phyloP scores from a whole-genome alignment of 306 rosid genomes.

The cucumber (Cucumis sativus) region DNA sequence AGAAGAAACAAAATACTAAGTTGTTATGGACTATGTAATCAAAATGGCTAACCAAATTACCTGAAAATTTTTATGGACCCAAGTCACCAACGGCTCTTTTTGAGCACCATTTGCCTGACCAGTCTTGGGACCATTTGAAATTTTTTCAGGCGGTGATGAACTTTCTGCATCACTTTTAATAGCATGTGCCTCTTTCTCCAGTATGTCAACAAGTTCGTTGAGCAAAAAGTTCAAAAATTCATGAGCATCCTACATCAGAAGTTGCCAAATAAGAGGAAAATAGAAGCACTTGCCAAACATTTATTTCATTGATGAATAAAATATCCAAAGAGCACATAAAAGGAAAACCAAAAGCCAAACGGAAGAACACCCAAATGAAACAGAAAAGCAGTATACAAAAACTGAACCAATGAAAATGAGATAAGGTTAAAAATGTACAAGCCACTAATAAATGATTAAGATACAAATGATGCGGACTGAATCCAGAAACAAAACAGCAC shows the following conservation, averaged over 20 bases:
- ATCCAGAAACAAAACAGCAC: too few species aligned
- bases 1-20: not conserved
- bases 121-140: conserved; percentile 62
- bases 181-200: conserved; percentile 95
- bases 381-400: too few species aligned
- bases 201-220: conserved; percentile 93
- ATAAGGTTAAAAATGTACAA: too few species aligned
- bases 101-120: conserved; percentile 59
- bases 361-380: too few species aligned
- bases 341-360: too few species aligned
- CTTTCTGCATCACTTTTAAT: conserved; percentile 61
- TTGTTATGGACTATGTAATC: not conserved
- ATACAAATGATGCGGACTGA: too few species aligned
- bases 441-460: too few species aligned
- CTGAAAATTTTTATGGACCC: conserved; percentile 99
- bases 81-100: conserved; percentile 84
- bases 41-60: conserved; percentile 31
- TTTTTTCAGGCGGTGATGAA: conserved; percentile 59
- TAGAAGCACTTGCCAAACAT: not conserved
- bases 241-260: conserved; percentile 79
- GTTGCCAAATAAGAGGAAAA: conserved; percentile 11
- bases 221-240: conserved; percentile 97
- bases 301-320: too few species aligned
- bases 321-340: too few species aligned
- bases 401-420: too few species aligned